Conservation (phyloP, 139 green algal genomes). For the Pleodorina starrii region DNA sequence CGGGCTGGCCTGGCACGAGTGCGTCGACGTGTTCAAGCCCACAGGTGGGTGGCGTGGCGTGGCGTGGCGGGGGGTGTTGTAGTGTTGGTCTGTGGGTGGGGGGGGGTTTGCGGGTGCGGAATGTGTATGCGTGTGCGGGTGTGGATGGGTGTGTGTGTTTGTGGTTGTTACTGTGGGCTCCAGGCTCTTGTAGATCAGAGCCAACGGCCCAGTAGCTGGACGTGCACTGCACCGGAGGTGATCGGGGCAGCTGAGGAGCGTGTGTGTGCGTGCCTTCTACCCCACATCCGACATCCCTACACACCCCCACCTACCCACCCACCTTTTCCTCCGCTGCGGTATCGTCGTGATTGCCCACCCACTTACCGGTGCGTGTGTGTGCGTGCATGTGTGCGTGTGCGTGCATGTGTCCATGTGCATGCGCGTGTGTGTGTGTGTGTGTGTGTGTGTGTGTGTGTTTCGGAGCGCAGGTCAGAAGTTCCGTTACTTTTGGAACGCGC, state of each 20-base stretch:
- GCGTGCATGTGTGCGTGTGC: not conserved
- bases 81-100: too few species aligned
- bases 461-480: slow-evolving; percentile 29
- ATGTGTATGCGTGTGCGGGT: not conserved
- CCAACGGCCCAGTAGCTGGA: too few species aligned
- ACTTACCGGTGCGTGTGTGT: not conserved
- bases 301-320: too few species aligned
- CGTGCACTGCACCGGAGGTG: too few species aligned
- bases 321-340: too few species aligned
- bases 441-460: not conserved
- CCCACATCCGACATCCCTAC: too few species aligned
- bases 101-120: too few species aligned
- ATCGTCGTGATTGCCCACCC: too few species aligned
- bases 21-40: slow-evolving; percentile 13
- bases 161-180: not conserved
- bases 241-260: too few species aligned
- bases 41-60: slow-evolving; percentile 41
- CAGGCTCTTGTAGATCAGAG: too few species aligned
- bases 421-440: not conserved
- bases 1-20: slow-evolving; percentile 48
- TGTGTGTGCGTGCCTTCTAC: too few species aligned
- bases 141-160: not conserved
- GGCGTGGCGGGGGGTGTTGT: too few species aligned
- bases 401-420: not conserved
- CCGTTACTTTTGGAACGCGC: slow-evolving; percentile 50